Conservation (phyloP, 1,284 basidiomycete genomes). For the Malassezia yamatoensis region DNA sequence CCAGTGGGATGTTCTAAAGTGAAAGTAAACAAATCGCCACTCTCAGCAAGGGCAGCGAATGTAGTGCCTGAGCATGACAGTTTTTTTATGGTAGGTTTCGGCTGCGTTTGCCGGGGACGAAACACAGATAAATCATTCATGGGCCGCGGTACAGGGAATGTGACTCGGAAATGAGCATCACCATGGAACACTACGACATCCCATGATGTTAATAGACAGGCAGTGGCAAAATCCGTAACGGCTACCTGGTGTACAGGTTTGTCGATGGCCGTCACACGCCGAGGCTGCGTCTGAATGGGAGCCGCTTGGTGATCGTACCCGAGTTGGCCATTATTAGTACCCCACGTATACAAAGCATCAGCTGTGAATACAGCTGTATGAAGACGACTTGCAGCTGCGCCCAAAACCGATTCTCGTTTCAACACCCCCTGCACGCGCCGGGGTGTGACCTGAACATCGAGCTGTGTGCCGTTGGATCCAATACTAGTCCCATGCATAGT, state of each 20-base stretch:
- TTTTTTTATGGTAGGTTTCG: conserved; percentile 59
- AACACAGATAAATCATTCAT: conserved; percentile 56
- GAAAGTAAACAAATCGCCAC: conserved; percentile 87
- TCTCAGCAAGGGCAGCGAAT: conserved; percentile 73
- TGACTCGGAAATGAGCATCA: conserved; percentile 63
- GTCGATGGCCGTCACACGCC: conserved; percentile 61
- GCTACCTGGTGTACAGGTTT: conserved; percentile 42
- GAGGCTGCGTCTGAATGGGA: conserved; percentile 67
- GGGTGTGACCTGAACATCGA: conserved; percentile 62
- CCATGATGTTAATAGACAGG: conserved; percentile 61
- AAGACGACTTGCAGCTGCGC: conserved; percentile 75
- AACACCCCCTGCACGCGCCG: conserved; percentile 66
- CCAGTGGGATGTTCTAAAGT: conserved; percentile 49
- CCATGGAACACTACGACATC: conserved; percentile 78
- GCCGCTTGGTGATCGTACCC: conserved; percentile 58
- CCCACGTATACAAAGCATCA: conserved; percentile 84
- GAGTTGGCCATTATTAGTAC: conserved; percentile 84
- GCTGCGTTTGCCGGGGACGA: conserved; percentile 35
- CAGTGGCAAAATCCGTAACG: conserved; percentile 63
- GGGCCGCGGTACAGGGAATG: conserved; percentile 41
- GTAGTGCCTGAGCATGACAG: conserved; percentile 68
- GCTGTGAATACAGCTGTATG: conserved; percentile 82
- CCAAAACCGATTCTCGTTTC: conserved; percentile 68
- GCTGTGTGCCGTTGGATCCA: conserved; percentile 19
- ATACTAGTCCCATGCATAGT: conserved; percentile 9